phyloP scores from a whole-genome alignment of 768 basidiomycete species.

The Phylloporus sp. region DNA sequence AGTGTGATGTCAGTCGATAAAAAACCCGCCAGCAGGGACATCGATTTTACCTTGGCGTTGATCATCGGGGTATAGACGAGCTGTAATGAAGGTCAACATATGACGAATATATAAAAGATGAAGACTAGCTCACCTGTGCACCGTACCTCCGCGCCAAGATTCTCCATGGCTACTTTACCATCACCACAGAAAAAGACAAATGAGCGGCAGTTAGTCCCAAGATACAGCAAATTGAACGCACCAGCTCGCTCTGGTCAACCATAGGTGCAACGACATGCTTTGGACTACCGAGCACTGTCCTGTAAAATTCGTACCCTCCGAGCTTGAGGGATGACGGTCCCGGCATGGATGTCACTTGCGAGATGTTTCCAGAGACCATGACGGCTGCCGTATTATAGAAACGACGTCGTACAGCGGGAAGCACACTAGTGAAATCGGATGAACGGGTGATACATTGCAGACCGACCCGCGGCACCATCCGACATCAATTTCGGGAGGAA shows the following conservation, averaged over 20 bases:
- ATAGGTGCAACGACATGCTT: conserved; percentile 94
- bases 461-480: conserved; percentile 1
- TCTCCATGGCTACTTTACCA: conserved; percentile 75
- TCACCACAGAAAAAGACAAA: background rate
- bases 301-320: conserved; percentile 80
- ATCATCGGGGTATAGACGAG: conserved; percentile 99
- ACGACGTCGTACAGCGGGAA: background rate
- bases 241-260: conserved; percentile 97
- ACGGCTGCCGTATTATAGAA: conserved; percentile 4
- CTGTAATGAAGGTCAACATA: conserved; percentile 32
- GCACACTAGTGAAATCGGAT: background rate
- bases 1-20: background rate
- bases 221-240: conserved; percentile 36
- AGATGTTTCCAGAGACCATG: background rate
- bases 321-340: conserved; percentile 38
- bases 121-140: conserved; percentile 50
- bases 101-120: too few relatives aligned
- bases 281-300: conserved; percentile 71
- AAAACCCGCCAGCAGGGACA: background rate
- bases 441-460: conserved; percentile 6
- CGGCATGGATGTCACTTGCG: background rate
- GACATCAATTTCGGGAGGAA: background rate
- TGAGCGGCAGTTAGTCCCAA: background rate
- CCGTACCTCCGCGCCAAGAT: conserved; percentile 77
- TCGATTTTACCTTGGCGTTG: conserved; percentile 66